Conservation (phyloP, 2,329 filamentous ascomycete genomes). For the Epicoccum nigrum region DNA sequence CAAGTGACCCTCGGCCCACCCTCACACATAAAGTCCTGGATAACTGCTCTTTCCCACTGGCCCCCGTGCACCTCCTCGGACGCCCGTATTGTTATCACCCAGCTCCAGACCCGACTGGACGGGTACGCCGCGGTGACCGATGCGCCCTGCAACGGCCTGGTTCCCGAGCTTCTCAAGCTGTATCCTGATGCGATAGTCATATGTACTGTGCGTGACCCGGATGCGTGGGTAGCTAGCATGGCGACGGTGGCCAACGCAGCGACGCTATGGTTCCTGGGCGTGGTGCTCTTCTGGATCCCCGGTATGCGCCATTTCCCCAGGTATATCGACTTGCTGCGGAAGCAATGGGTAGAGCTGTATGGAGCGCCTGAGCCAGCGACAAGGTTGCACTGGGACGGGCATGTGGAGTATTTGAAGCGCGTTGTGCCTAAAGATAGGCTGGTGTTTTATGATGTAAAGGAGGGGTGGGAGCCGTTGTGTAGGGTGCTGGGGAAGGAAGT, state of each 20-base stretch:
- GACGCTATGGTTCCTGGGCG: background rate
- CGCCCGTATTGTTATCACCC: background rate
- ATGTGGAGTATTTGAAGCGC: background rate
- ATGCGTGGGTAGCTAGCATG: constrained; percentile 2
- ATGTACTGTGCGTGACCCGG: background rate
- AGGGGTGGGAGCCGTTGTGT: constrained; percentile 2
- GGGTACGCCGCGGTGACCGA: constrained; percentile 1
- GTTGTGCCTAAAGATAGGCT: background rate
- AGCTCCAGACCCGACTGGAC: background rate
- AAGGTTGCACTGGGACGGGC: background rate
- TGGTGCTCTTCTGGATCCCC: background rate
- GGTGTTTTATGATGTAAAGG: constrained; percentile 2
- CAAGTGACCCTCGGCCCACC: background rate
- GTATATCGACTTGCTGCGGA: background rate
- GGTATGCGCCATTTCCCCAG: background rate
- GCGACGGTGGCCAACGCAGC: background rate
- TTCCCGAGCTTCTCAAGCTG: background rate
- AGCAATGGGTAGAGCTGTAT: background rate
- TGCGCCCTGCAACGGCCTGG: background rate
- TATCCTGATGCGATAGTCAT: constrained; percentile 1
- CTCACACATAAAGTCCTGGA: constrained; percentile 1
- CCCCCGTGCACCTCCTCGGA: background rate
- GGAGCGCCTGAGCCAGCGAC: background rate
- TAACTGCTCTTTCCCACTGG: background rate
- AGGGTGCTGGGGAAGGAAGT: constrained; percentile 1